phyloP scores from a whole-genome alignment of 345 rosid genomes.

The Euphorbia pulcherrima region DNA sequence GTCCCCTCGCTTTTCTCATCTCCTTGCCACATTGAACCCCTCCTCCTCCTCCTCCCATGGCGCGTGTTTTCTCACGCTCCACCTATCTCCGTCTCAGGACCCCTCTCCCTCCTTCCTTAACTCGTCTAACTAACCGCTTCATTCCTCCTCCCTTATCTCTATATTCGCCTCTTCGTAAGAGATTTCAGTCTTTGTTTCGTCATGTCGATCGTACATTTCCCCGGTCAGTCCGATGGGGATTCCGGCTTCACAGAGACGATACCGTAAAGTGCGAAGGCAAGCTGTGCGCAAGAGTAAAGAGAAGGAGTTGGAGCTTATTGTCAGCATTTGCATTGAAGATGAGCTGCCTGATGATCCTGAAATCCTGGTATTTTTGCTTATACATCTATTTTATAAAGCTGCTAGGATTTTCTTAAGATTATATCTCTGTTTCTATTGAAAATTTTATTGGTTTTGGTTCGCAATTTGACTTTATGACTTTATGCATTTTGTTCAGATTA shows the following conservation, averaged over 20 bases:
- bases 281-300: constrained; percentile 40
- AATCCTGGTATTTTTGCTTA: constrained; percentile 42
- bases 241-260: constrained; percentile 54
- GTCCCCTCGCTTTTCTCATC: constrained; percentile 26
- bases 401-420: neutral
- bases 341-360: constrained; percentile 81
- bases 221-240: constrained; percentile 21
- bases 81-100: neutral
- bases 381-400: neutral
- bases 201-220: constrained; percentile 26
- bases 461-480: neutral
- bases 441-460: neutral
- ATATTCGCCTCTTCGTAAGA: constrained; percentile 27
- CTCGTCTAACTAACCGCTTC: constrained; percentile 17
- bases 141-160: constrained; percentile 13
- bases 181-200: constrained; percentile 35
- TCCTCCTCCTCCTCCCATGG: constrained; percentile 34
- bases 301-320: constrained; percentile 67
- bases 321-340: constrained; percentile 78
- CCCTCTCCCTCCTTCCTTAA: constrained; percentile 10
- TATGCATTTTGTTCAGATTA: constrained; percentile 41
- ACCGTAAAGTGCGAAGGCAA: constrained; percentile 54
- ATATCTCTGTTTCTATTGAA: neutral
- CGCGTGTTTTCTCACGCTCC: constrained; percentile 54
- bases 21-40: constrained; percentile 34